phyloP scores from a whole-genome alignment of 2,329 filamentous ascomycete species.

The Cladosporium colombiae region DNA sequence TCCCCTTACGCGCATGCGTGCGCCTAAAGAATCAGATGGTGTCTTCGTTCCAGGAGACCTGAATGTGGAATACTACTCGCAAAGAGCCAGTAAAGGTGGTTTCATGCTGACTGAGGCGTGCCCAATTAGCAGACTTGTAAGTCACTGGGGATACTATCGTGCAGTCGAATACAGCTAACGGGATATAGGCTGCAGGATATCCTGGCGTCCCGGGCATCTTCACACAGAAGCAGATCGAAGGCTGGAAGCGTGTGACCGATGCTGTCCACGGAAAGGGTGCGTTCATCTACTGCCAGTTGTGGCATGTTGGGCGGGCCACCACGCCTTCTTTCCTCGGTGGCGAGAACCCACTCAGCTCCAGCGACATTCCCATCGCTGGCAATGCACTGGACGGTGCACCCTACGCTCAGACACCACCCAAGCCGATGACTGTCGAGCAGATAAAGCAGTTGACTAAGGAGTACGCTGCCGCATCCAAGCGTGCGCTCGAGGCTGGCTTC shows the following conservation, averaged over 20 bases:
- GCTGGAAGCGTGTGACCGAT: constrained; percentile 61
- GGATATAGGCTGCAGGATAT: constrained; percentile 41
- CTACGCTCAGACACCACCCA: constrained; percentile 38
- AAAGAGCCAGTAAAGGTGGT: constrained; percentile 51
- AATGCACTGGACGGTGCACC: constrained; percentile 33
- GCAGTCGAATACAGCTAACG: background rate
- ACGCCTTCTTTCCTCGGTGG: constrained; percentile 28
- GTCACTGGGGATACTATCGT: constrained; percentile 53
- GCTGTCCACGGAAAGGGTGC: constrained; percentile 64
- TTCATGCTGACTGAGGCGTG: constrained; percentile 59
- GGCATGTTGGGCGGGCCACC: constrained; percentile 56
- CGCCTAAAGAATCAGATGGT: constrained; percentile 37
- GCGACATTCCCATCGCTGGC: constrained; percentile 36
- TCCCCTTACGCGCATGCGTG: constrained; percentile 45
- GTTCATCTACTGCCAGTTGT: constrained; percentile 65
- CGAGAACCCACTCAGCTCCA: constrained; percentile 32
- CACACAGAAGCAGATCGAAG: constrained; percentile 55
- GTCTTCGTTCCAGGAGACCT: constrained; percentile 47
- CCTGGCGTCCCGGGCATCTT: constrained; percentile 59
- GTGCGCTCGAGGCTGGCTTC: constrained; percentile 51
- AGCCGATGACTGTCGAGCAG: constrained; percentile 40
- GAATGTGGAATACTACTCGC: constrained; percentile 55
- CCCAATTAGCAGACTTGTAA: constrained; percentile 43
- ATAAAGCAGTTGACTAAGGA: constrained; percentile 38
- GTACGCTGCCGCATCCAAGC: constrained; percentile 44